A percentile compares a stretch with the other conserved stretches of the same genome.
Evolutionary conservation across 2,329 filamentous ascomycete genomes (phyloP).

Genomic region (Neonectria hederae): DNA sequence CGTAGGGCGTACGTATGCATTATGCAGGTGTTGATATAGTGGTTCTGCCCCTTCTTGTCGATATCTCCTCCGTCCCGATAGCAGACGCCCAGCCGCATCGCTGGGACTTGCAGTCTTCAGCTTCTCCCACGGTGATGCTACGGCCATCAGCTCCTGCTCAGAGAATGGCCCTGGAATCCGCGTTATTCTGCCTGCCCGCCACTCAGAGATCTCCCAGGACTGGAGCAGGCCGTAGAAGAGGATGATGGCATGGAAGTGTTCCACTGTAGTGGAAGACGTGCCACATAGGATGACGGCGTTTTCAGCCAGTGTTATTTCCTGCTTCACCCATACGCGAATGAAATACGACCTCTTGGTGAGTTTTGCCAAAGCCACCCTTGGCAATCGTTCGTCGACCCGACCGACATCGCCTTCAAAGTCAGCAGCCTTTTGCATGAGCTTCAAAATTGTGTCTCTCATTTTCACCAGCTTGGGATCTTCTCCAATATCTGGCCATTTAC

Average conservation of each 20-base stretch:
- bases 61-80: slow-evolving; percentile 10
- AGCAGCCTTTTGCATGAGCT: slow-evolving; percentile 13
- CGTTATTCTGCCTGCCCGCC: slow-evolving; percentile 1
- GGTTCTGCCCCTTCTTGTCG: not conserved
- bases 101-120: not conserved
- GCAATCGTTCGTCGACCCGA: slow-evolving; percentile 4
- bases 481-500: slow-evolving; percentile 8
- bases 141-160: slow-evolving; percentile 9
- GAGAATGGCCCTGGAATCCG: slow-evolving; percentile 21
- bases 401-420: slow-evolving; percentile 8
- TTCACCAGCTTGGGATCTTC: not conserved
- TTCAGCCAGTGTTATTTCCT: slow-evolving; percentile 18
- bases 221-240: slow-evolving; percentile 14
- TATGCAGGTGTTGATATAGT: slow-evolving; percentile 6
- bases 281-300: slow-evolving; percentile 11
- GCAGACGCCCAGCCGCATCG: slow-evolving; percentile 2
- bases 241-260: slow-evolving; percentile 8
- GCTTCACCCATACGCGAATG: slow-evolving; percentile 21
- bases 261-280: not conserved
- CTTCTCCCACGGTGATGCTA: not conserved
- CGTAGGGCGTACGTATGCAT: slow-evolving; percentile 5
- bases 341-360: slow-evolving; percentile 11
- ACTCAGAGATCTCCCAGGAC: slow-evolving; percentile 12
- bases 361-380: slow-evolving; percentile 12
- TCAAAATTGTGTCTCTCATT: not conserved